phyloP scores from a whole-genome alignment of 1,284 basidiomycete genomes.

The Clitocybe nebularis region DNA sequence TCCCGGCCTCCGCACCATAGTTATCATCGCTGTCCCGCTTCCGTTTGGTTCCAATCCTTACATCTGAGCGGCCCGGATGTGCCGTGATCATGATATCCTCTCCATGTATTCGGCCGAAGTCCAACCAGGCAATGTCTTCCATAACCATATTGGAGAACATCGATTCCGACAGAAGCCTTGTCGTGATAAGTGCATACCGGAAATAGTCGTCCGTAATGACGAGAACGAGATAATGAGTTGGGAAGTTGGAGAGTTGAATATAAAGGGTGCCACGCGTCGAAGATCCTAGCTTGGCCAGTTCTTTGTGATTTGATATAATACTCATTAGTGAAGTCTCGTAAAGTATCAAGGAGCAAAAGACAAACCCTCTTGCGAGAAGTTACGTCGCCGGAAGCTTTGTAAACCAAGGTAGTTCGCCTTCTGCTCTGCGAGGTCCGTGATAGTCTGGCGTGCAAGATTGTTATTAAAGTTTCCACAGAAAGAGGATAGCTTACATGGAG shows the following conservation, averaged over 20 bases:
- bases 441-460: slow-evolving; percentile 46
- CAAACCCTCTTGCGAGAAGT: slow-evolving; percentile 59
- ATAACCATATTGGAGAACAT: slow-evolving; percentile 58
- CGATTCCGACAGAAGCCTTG: slow-evolving; percentile 45
- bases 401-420: slow-evolving; percentile 74
- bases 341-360: slow-evolving; percentile 8
- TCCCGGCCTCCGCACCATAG: slow-evolving; percentile 9
- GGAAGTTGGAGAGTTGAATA: slow-evolving; percentile 68
- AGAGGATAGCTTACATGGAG: slow-evolving; percentile 41
- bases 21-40: slow-evolving; percentile 29
- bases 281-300: slow-evolving; percentile 60
- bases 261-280: slow-evolving; percentile 55
- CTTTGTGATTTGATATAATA: too few relatives aligned
- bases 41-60: slow-evolving; percentile 29
- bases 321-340: too few relatives aligned
- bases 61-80: slow-evolving; percentile 13
- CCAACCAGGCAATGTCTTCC: slow-evolving; percentile 76
- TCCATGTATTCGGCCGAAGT: slow-evolving; percentile 57
- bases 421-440: slow-evolving; percentile 68
- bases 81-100: slow-evolving; percentile 27
- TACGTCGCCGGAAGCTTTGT: slow-evolving; percentile 63
- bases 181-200: slow-evolving; percentile 71
- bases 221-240: slow-evolving; percentile 70
- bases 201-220: slow-evolving; percentile 75
- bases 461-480: slow-evolving; percentile 3